Evolutionary conservation across 495 filamentous ascomycete species (phyloP).

Genomic region (Rostrohypoxylon terebratum): DNA sequence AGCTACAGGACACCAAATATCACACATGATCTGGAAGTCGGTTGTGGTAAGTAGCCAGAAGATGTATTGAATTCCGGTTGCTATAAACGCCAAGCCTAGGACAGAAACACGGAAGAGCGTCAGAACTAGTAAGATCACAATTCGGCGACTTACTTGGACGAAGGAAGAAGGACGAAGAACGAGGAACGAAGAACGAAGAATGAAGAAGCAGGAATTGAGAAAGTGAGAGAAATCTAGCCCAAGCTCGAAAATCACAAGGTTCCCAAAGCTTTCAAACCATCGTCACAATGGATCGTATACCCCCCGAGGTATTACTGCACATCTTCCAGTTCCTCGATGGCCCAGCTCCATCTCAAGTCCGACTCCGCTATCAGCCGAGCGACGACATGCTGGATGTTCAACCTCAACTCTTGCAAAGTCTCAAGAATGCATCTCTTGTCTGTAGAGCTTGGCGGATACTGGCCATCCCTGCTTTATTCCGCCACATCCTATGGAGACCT

Average conservation of each 20-base stretch:
- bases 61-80: no score
- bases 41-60: no score
- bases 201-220: not conserved
- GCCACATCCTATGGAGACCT: constrained; percentile 54
- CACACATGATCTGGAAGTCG: not conserved
- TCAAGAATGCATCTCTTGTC: constrained; percentile 59
- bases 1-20: not conserved
- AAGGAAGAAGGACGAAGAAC: not conserved
- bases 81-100: no score
- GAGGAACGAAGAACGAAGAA: no score
- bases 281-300: constrained; percentile 51
- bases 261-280: not conserved
- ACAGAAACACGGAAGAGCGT: no score
- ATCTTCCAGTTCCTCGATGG: constrained; percentile 55
- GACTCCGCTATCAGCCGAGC: constrained; percentile 56
- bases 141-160: not conserved
- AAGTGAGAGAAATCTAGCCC: not conserved
- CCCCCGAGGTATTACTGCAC: constrained; percentile 55
- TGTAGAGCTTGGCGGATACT: constrained; percentile 56
- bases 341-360: constrained; percentile 51
- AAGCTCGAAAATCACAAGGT: not conserved
- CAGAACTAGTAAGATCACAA: not conserved
- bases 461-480: constrained; percentile 56
- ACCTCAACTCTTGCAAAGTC: constrained; percentile 28
- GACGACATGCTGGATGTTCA: constrained; percentile 41